Percentiles rank a stretch among this genome's conserved stretches.
phyloP scores from a whole-genome alignment of 169 alveolate genomes.

The Cryptosporidium xiaoi region DNA sequence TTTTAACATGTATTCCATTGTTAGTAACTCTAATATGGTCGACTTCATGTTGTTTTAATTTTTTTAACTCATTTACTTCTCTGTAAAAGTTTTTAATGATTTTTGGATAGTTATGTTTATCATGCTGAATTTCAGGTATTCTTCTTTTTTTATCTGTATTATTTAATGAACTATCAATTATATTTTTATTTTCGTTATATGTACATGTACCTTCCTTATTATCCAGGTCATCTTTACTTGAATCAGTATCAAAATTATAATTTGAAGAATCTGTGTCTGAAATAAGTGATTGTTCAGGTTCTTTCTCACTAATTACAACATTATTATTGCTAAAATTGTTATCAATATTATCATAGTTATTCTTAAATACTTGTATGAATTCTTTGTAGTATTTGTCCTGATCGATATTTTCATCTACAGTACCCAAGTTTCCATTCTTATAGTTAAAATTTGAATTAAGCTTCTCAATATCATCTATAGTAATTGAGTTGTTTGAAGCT shows the following conservation, averaged over 20 bases:
- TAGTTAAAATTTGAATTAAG: constrained; percentile 12
- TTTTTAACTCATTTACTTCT: constrained; percentile 87
- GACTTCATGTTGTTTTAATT: constrained; percentile 89
- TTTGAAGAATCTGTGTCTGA: not conserved
- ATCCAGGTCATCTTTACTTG: not conserved
- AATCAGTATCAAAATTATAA: not conserved
- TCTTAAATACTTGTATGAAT: constrained; percentile 40
- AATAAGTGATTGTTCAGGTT: not conserved
- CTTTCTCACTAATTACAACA: not conserved
- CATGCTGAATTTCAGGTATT: constrained; percentile 85
- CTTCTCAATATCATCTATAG: constrained; percentile 38
- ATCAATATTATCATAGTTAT: not conserved
- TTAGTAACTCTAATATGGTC: constrained; percentile 88
- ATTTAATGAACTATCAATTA: constrained; percentile 1
- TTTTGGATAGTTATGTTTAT: constrained; percentile 85
- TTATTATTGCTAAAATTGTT: not conserved
- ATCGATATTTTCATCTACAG: not conserved
- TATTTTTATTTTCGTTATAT: constrained; percentile 8
- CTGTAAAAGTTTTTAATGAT: constrained; percentile 88
- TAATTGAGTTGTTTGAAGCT: constrained; percentile 1
- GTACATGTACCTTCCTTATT: not conserved
- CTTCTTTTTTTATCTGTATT: constrained; percentile 37
- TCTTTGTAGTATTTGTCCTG: constrained; percentile 35
- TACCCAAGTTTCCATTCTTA: not conserved
- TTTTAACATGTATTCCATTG: constrained; percentile 87